Evolutionary conservation across 2,329 filamentous ascomycete species (phyloP).

Genomic region (Diaporthe eres): DNA sequence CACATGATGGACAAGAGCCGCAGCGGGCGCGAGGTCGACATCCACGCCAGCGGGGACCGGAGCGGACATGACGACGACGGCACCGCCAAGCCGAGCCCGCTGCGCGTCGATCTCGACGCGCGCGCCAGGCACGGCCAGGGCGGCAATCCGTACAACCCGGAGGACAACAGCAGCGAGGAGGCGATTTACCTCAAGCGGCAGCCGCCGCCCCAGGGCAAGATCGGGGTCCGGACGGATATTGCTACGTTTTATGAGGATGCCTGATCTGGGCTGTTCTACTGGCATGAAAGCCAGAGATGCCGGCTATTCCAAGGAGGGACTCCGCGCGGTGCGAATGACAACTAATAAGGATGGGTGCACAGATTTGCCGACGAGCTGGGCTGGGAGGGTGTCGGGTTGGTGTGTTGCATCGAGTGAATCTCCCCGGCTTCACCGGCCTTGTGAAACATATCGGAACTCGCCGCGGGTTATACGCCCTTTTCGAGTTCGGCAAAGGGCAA

Average conservation of each 20-base stretch:
- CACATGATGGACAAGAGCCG: conserved; percentile 41
- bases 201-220: conserved; percentile 28
- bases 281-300: neutral
- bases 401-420: neutral
- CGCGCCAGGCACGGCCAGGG: neutral
- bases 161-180: conserved; percentile 33
- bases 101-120: no score
- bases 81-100: no score
- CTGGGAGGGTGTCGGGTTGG: neutral
- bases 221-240: conserved; percentile 34
- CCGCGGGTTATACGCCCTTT: neutral
- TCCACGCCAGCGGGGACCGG: neutral
- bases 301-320: neutral
- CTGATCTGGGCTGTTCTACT: neutral
- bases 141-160: neutral
- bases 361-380: neutral
- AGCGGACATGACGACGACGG: neutral
- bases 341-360: neutral
- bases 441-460: neutral
- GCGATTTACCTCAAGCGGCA: conserved; percentile 18
- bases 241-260: conserved; percentile 28
- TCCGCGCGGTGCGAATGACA: conserved; percentile 2
- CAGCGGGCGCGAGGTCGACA: conserved; percentile 30
- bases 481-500: neutral
- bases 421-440: no score